Evolutionary conservation across 2,329 filamentous ascomycete species (phyloP).

Genomic region (Penicillium sp.): DNA sequence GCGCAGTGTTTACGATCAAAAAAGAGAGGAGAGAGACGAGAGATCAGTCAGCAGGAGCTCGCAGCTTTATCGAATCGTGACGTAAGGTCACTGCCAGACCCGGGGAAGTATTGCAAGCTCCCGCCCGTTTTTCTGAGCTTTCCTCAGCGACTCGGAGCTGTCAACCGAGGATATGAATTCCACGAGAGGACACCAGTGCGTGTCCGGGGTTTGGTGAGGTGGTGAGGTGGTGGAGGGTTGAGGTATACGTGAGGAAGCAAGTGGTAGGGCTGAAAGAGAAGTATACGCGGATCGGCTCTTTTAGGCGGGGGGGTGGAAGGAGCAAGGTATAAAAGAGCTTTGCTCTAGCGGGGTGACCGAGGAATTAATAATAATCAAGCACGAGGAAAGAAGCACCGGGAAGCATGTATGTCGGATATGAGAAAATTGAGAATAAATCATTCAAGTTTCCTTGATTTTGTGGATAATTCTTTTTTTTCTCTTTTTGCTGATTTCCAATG

Average conservation of each 20-base stretch:
- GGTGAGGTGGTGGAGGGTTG: not conserved
- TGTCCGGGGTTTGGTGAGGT: not conserved
- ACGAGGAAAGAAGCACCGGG: conserved; percentile 5
- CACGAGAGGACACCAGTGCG: not conserved
- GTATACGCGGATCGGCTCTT: conserved; percentile 13
- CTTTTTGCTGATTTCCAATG: conserved; percentile 21
- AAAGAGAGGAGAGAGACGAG: not conserved
- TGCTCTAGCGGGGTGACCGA: conserved; percentile 3
- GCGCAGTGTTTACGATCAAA: conserved; percentile 8
- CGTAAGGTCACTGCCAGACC: conserved; percentile 21
- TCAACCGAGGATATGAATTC: conserved; percentile 3
- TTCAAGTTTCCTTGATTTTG: not conserved
- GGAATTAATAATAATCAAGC: conserved; percentile 12
- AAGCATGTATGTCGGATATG: not conserved
- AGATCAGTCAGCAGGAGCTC: conserved; percentile 8
- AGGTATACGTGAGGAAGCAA: not conserved
- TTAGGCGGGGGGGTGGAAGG: conserved; percentile 3
- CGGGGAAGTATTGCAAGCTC: conserved; percentile 5
- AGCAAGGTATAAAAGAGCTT: conserved; percentile 15
- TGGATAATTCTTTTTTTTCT: not conserved
- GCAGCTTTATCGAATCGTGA: conserved; percentile 29
- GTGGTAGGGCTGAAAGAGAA: conserved; percentile 25
- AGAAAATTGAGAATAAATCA: conserved; percentile 3
- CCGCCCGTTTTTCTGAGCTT: not conserved
- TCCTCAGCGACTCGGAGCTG: not conserved